Evolutionary conservation across 108 stramenopile genomes (phyloP).

Genomic region (Nitzschia palea): DNA sequence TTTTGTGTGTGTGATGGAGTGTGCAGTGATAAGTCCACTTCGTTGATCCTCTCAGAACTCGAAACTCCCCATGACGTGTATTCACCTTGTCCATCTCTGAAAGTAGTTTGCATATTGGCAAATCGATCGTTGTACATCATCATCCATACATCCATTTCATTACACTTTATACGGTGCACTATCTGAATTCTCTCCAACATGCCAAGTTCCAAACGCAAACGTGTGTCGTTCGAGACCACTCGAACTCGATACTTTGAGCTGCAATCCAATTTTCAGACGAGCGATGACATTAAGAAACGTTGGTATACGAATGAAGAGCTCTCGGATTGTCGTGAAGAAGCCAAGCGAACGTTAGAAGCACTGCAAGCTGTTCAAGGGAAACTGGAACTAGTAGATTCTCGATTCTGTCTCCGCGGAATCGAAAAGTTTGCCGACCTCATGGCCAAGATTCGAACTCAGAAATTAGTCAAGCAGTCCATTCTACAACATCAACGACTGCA

Average conservation of each 20-base stretch:
- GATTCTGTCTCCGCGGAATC: constrained; percentile 21
- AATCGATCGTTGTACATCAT: too few species aligned
- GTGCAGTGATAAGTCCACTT: too few species aligned
- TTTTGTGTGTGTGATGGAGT: too few species aligned
- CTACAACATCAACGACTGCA: constrained; percentile 14
- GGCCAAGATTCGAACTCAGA: constrained; percentile 23
- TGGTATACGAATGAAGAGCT: constrained; percentile 30
- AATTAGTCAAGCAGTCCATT: constrained; percentile 16
- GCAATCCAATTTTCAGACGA: background rate
- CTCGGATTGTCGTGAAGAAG: constrained; percentile 23
- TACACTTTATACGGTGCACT: too few species aligned
- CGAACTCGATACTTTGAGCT: constrained; percentile 25
- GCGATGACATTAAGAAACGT: constrained; percentile 9
- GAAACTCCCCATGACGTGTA: too few species aligned
- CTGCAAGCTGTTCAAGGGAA: constrained; percentile 16
- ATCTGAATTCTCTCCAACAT: too few species aligned
- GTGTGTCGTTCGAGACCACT: constrained; percentile 20
- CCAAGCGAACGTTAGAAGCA: constrained; percentile 10
- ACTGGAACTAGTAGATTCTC: background rate
- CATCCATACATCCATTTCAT: too few species aligned
- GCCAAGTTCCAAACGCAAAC: too few species aligned
- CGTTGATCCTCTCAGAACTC: too few species aligned
- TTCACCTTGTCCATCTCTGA: too few species aligned
- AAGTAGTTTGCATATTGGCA: too few species aligned
- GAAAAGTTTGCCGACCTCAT: constrained; percentile 33